Evolutionary conservation across 1,284 basidiomycete genomes (phyloP), one percentile per base, ranked within the genome.

Genomic region (Microbotryomycetes sp.): DNA sequence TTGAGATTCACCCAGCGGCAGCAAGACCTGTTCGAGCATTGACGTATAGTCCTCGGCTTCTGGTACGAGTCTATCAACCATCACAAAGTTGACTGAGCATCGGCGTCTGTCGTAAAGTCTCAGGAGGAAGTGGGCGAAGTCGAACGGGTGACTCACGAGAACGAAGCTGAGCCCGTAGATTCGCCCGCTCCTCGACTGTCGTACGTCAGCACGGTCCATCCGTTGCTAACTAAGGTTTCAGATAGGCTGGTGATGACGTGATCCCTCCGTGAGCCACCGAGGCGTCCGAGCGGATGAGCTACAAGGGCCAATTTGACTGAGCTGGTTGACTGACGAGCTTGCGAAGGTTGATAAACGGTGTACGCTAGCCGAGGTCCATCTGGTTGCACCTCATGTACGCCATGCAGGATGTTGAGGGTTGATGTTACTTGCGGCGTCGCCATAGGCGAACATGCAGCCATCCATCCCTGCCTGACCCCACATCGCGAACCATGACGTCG

Each of bases 141-240:
- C 12, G 36, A 19, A 42, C 19, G 36, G 9, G 12, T 42, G 12
- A 12, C 36, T 42, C 19, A 42, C 36, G 36, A 42, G 36, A 42
- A 42, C 12, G 36, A 42, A 12, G 36, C 12, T 19, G 36, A 42
- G 36, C 36, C 36, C 36, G 36, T 42, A 9, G 36, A 42, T 49
- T 75, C 76, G 16, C 88, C 88, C 5, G 87, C 85, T 0, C 86
- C 86, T 30, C 88, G 81, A 30, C 86, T 84, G 71, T 90, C 90
- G 73, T 84, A 90, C 58, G 80, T 78, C 25, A 89, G 73, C 6
- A 87, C 81, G 66, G 84, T 77, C 68, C 83, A 87, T 3, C 80
- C 79, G 15, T 64, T 47, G 4, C 50, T 31, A 16, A 32, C 45
- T 1, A 71, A 60, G 6, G 26, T 14, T 0, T 29, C 32, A 1